Percentiles rank a stretch among this genome's conserved stretches.
phyloP scores from a whole-genome alignment of 805 yeast species.

The Wickerhamomyces chaumierensis region DNA sequence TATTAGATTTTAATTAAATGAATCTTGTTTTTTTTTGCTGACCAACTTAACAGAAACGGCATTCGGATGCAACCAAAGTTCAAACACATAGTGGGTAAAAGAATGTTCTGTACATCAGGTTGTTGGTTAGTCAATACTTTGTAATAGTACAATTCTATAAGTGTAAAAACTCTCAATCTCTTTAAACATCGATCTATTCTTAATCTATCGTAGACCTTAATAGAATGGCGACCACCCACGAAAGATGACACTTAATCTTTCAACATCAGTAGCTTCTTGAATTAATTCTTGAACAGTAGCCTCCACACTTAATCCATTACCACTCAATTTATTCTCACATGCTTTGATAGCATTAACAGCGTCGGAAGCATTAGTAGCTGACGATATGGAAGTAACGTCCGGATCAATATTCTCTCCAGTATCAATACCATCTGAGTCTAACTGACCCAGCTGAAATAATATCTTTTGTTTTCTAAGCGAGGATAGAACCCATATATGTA shows the following conservation, averaged over 20 bases:
- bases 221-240: slow-evolving; percentile 81
- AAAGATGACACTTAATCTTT: slow-evolving; percentile 63
- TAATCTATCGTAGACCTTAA: slow-evolving; percentile 20
- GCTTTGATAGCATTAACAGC: slow-evolving; percentile 69
- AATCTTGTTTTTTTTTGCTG: too few species aligned
- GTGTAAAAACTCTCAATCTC: too few species aligned
- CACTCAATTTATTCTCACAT: slow-evolving; percentile 59
- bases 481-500: slow-evolving; percentile 84
- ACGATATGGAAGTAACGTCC: slow-evolving; percentile 1
- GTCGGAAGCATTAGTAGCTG: slow-evolving; percentile 28
- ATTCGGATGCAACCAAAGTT: too few species aligned
- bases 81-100: too few species aligned
- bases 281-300: slow-evolving; percentile 77
- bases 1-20: too few species aligned
- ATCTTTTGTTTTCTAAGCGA: slow-evolving; percentile 51
- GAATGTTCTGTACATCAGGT: too few species aligned
- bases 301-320: slow-evolving; percentile 64
- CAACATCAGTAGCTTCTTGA: slow-evolving; percentile 57
- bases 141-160: too few species aligned
- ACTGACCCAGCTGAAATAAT: slow-evolving; percentile 24
- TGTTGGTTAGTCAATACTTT: too few species aligned
- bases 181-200: too few species aligned
- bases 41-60: too few species aligned
- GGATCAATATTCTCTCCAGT: slow-evolving; percentile 1
- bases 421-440: slow-evolving; percentile 3